Base-by-base conservation (phyloP, 805 yeast species). In the Saccharomycopsis fermentans region DNA sequence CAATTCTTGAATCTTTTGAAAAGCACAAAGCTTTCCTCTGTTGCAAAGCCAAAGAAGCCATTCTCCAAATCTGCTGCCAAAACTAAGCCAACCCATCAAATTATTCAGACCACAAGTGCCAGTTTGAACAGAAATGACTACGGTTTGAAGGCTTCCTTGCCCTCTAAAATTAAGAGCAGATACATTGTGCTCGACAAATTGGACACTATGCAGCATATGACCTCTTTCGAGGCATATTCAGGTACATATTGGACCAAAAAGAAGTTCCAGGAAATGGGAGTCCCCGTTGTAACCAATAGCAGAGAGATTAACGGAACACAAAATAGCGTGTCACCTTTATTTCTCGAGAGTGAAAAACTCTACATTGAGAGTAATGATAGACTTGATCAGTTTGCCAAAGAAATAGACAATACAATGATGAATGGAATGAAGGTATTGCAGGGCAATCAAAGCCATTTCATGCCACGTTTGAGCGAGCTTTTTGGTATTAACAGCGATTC, bases 121-220 rank as follows among this genome's bases (percentile, higher is more conserved):
- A 77, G 86, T 54, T 78, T 84, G 52, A 68, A 76, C 14, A 67
- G 88, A 71, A 83, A 86, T 62, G 87, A 87, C 70, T 88, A 80
- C 77, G 96, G 96, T 65, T 71, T 88, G 60, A 88, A 88, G 67
- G 74, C 83, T 52, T 74, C 86, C 21, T 72, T 88, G 53, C 96
- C 96, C 2, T 73, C 74, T 40, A 82, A 80, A 64, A 69, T 80
- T 52, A 82, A 81, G 47, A 73, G 81, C 17, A 77, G 84, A 47
- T 81, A 81, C 67, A 74, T 88, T 51, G 81, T 83, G 8, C 76
- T 77, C 63, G 83, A 85, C 64, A 84, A 85, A 58, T 68, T 86
- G 14, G 95, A 88, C 67, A 83, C 83, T 63, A 72, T 77, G 62
- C 83, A 81, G 65, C 80, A 82, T 61, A 75, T 87, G 71, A 86